A percentile compares a stretch with the other conserved stretches of the same genome.
These are phyloP conservation scores for Bipolaris oryzae DNA, from an alignment of 2,329 filamentous ascomycete genomes.

Conservation along the genomic window DNA sequence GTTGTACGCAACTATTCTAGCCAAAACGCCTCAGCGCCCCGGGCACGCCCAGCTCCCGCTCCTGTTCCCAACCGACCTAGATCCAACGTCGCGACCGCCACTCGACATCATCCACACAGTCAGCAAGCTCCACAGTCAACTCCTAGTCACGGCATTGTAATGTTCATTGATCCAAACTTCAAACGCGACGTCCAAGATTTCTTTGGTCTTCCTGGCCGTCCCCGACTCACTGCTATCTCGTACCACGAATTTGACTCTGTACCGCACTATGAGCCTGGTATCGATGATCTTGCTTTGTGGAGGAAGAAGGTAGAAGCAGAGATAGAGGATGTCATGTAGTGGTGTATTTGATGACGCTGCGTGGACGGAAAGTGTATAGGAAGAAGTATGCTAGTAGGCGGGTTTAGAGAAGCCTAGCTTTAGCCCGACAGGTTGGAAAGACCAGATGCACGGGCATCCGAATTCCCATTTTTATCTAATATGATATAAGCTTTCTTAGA, in stretches of 20 bases:
- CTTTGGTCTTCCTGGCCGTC: slow-evolving; percentile 5
- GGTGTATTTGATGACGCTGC: too few species aligned
- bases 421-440: too few species aligned
- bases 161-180: slow-evolving; percentile 18
- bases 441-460: too few species aligned
- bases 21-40: neutral
- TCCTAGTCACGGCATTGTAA: slow-evolving; percentile 72
- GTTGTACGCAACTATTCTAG: neutral
- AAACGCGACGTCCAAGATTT: slow-evolving; percentile 10
- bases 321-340: too few species aligned
- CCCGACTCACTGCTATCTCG: neutral
- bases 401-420: too few species aligned
- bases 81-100: neutral
- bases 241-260: neutral
- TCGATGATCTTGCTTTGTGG: neutral
- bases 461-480: too few species aligned
- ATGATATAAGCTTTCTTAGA: too few species aligned
- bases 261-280: neutral
- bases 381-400: too few species aligned
- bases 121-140: slow-evolving; percentile 51
- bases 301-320: too few species aligned
- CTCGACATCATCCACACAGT: neutral
- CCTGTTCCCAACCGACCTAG: neutral
- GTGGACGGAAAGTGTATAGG: too few species aligned
- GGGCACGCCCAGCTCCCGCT: neutral